Conservation (phyloP, 352 stramenopile genomes). For the Thalassiosira hispida region DNA sequence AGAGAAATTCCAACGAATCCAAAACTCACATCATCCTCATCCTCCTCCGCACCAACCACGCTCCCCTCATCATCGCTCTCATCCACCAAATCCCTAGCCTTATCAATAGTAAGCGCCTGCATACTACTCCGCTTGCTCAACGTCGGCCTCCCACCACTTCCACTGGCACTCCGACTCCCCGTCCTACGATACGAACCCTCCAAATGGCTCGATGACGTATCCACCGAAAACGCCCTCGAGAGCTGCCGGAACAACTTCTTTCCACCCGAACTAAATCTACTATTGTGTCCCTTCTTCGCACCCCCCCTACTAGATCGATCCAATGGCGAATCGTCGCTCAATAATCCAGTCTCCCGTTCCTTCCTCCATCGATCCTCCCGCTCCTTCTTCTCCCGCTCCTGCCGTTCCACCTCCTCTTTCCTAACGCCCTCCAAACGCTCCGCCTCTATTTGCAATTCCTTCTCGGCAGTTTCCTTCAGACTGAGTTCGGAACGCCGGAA, state of each 20-base stretch:
- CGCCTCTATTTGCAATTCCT: slow-evolving; percentile 2
- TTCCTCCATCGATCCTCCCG: neutral
- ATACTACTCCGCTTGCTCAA: slow-evolving; percentile 56
- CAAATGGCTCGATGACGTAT: neutral
- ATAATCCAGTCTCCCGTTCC: slow-evolving; percentile 6
- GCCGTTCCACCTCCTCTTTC: neutral
- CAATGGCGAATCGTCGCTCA: neutral
- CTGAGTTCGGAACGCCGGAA: slow-evolving; percentile 40
- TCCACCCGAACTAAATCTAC: neutral
- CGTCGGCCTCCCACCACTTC: neutral
- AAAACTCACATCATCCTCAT: too few species aligned
- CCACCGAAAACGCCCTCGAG: neutral
- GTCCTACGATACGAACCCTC: slow-evolving; percentile 11
- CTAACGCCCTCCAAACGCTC: neutral
- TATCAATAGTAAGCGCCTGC: slow-evolving; percentile 82
- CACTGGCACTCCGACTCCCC: neutral
- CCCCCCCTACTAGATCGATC: too few species aligned
- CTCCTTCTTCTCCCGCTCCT: neutral
- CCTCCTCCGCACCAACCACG: slow-evolving; percentile 4
- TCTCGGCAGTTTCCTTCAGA: slow-evolving; percentile 24
- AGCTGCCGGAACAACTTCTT: slow-evolving; percentile 14
- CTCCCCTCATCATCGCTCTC: slow-evolving; percentile 27
- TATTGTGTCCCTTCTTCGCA: neutral
- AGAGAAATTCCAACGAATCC: too few species aligned
- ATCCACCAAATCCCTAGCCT: slow-evolving; percentile 82